Conservation (phyloP, 73 alveolate species). For the Breviolum minutum region DNA sequence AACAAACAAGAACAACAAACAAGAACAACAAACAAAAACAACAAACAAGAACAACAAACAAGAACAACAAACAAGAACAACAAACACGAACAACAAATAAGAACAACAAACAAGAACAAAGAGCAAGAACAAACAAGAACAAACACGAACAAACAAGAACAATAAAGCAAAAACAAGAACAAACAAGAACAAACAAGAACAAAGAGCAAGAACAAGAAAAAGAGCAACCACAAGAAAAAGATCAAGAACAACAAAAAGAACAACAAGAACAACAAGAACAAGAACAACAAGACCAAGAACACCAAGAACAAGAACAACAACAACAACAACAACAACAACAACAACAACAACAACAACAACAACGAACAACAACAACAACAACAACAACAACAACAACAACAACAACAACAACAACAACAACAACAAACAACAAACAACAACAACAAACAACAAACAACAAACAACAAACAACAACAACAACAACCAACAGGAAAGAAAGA, state of each 20-base stretch:
- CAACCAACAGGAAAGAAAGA: not conserved
- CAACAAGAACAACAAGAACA: too few species aligned
- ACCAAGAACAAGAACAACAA: too few species aligned
- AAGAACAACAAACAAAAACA: not conserved
- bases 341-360: not conserved
- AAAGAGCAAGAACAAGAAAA: too few species aligned
- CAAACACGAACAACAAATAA: not conserved
- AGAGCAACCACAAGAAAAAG: too few species aligned
- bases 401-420: not conserved
- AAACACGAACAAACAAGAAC: not conserved
- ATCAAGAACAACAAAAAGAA: too few species aligned
- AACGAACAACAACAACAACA: not conserved
- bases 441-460: not conserved
- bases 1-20: too few species aligned
- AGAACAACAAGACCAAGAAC: too few species aligned
- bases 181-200: too few species aligned
- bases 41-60: not conserved
- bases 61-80: not conserved
- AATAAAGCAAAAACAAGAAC: too few species aligned
- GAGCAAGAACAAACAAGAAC: not conserved
- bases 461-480: not conserved
- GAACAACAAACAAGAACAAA: not conserved
- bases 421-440: not conserved
- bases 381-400: not conserved
- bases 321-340: not conserved